Evolutionary conservation across 192 early-diverging fungal species (phyloP).

Genomic region (Chytriomyces sp.): DNA sequence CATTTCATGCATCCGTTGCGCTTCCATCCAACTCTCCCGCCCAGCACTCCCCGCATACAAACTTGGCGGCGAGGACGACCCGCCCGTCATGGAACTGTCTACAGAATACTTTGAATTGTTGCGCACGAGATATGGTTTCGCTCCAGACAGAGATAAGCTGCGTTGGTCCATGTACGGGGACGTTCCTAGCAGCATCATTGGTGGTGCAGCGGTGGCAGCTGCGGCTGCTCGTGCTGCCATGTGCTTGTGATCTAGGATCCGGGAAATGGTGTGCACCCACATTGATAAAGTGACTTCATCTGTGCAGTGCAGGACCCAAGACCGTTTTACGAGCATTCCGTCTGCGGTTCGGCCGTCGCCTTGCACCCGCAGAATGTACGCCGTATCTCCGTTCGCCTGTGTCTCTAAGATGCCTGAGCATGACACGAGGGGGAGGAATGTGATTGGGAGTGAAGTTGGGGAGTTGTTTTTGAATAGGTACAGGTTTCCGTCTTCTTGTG

Average conservation of each 20-base stretch:
- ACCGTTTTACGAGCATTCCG: neutral
- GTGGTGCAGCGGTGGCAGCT: neutral
- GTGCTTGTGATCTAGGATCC: neutral
- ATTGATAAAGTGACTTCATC: neutral
- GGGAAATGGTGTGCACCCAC: neutral
- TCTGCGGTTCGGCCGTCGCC: neutral
- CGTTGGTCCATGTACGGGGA: neutral
- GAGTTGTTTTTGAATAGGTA: conserved; percentile 17
- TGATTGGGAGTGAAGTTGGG: neutral
- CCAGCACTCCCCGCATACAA: neutral
- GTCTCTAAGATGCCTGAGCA: neutral
- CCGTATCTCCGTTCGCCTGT: neutral
- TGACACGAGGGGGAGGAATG: conserved; percentile 6
- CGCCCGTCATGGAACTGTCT: neutral
- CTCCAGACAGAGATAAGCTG: too few relatives aligned
- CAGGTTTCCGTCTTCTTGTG: neutral
- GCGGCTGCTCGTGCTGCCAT: neutral
- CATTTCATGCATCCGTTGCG: neutral
- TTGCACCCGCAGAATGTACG: neutral
- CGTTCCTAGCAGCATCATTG: neutral
- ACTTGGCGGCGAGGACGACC: neutral
- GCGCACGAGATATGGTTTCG: too few relatives aligned
- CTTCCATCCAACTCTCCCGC: neutral
- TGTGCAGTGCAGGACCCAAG: neutral
- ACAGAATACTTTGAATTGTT: too few relatives aligned